Base-by-base conservation (phyloP, 805 yeast genomes). In the Schwanniomyces occidentalis region DNA sequence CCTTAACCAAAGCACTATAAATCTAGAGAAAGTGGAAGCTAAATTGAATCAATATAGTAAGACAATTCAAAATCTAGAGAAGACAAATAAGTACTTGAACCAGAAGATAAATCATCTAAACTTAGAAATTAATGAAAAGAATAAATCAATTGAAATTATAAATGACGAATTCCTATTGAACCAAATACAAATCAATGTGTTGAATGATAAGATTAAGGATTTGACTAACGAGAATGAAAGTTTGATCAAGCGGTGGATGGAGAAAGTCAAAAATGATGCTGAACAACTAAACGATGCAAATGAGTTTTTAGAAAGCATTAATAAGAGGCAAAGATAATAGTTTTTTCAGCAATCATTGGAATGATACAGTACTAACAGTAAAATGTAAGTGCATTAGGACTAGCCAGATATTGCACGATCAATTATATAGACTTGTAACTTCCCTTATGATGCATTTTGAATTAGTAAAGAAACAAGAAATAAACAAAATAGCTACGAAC, bases 121-220 rank as follows among this genome's bases (percentile, higher is more conserved):
- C 6, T 38, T 52, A 25, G 69, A 63, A 30, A 41, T 68, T 4
- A 42, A 43, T n/a, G 72, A 66, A 41, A 80, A 79, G 54, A 71
- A 78, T 34, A 72, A 72, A 44, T 71, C 80, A 4, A 70, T 80
- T 13, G 85, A 78, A 40, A 61, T 71, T 20, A 55, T 82, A 27
- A 82, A 81, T 40, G 90, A 86, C 49, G 93, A 85, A 48, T 63
- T 81, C 18, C 63, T 85, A 40, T 75, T 77, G 34, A 48, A 63
- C 21, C 75, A 73, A 46, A 78, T 86, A 25, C 89, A 82, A 49
- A 63, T 65, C 22, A 76, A 74, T 38, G 67, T 78, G 17, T 47
- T 75, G 34, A 56, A 46, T 12, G 59, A 56, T 2, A 49, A 63
- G 59, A 56, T 71, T 6, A 49, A 46, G 2, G 51, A 56, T 62